Evolutionary conservation across 306 rosid species (phyloP).

Genomic region (Inga oerstediana): DNA sequence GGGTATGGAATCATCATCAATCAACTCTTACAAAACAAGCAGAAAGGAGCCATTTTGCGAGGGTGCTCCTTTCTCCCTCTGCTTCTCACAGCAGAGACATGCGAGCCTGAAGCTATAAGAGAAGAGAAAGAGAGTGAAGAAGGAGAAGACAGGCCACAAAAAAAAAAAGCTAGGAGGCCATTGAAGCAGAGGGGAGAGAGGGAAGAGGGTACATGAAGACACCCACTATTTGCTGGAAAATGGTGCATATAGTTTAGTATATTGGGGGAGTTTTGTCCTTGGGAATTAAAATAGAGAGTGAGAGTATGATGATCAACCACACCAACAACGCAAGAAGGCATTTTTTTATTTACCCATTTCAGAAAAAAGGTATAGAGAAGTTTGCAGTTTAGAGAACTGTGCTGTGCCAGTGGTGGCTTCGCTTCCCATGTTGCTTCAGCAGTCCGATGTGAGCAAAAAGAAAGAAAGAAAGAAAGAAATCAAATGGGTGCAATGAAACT

Average conservation of each 20-base stretch:
- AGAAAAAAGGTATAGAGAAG: slow-evolving; percentile 9
- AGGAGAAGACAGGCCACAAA: background rate
- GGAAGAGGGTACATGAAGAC: slow-evolving; percentile 40
- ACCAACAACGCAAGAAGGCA: slow-evolving; percentile 25
- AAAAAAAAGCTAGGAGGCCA: slow-evolving; percentile 22
- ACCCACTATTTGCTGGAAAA: slow-evolving; percentile 47
- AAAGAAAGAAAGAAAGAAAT: slow-evolving; percentile 24
- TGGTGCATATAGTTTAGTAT: slow-evolving; percentile 42
- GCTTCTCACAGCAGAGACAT: slow-evolving; percentile 16
- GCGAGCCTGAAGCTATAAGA: slow-evolving; percentile 1
- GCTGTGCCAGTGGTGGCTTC: slow-evolving; percentile 38
- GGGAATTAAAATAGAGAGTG: slow-evolving; percentile 28
- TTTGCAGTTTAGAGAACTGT: slow-evolving; percentile 14
- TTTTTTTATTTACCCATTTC: slow-evolving; percentile 28
- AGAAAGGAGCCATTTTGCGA: slow-evolving; percentile 17
- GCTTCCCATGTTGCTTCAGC: slow-evolving; percentile 41
- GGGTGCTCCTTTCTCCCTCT: slow-evolving; percentile 23
- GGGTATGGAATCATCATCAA: slow-evolving; percentile 35
- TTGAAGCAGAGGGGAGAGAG: slow-evolving; percentile 32
- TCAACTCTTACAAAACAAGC: slow-evolving; percentile 31
- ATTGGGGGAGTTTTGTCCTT: background rate
- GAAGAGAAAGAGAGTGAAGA: background rate
- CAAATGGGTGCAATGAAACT: background rate
- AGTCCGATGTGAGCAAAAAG: slow-evolving; percentile 27
- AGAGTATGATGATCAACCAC: slow-evolving; percentile 34